Evolutionary conservation across 2,329 filamentous ascomycete species (phyloP).

Genomic region (Curvularia eragrostidis): DNA sequence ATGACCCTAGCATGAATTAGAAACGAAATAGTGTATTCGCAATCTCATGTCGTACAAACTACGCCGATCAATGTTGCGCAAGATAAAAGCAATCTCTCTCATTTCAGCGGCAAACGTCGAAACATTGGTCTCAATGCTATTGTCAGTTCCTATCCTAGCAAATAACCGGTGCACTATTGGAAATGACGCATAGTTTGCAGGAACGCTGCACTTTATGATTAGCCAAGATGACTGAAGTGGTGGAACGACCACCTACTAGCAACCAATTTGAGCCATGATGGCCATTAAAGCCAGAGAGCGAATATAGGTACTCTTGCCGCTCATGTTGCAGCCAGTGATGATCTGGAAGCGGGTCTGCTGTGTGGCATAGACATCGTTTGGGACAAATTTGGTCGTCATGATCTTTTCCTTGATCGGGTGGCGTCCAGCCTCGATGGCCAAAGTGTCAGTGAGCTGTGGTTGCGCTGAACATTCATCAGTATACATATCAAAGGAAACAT

Average conservation of each 20-base stretch:
- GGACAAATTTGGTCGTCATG: constrained; percentile 73
- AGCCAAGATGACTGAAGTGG: background rate
- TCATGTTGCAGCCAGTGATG: constrained; percentile 97
- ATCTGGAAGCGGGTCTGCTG: constrained; percentile 86
- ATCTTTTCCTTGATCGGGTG: constrained; percentile 82
- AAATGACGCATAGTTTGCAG: constrained; percentile 82
- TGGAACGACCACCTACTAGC: constrained; percentile 60
- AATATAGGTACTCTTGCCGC: constrained; percentile 93
- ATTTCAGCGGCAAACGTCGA: constrained; percentile 96
- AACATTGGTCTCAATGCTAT: constrained; percentile 86
- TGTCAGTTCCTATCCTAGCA: constrained; percentile 83
- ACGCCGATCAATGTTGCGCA: constrained; percentile 77
- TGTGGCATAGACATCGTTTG: constrained; percentile 89
- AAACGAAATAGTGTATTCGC: background rate
- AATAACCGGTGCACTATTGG: constrained; percentile 84
- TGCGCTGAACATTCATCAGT: constrained; percentile 54
- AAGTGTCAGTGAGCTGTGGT: constrained; percentile 70
- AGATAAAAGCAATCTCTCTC: constrained; percentile 92
- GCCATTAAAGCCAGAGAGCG: constrained; percentile 81
- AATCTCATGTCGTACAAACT: constrained; percentile 60
- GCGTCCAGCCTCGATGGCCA: constrained; percentile 76
- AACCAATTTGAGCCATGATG: constrained; percentile 93
- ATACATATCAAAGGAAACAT: background rate
- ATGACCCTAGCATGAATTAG: constrained; percentile 60
- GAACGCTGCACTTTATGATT: constrained; percentile 60